Conservation (phyloP, 176 grass and related monocot genomes). For the Pharus latifolius region DNA sequence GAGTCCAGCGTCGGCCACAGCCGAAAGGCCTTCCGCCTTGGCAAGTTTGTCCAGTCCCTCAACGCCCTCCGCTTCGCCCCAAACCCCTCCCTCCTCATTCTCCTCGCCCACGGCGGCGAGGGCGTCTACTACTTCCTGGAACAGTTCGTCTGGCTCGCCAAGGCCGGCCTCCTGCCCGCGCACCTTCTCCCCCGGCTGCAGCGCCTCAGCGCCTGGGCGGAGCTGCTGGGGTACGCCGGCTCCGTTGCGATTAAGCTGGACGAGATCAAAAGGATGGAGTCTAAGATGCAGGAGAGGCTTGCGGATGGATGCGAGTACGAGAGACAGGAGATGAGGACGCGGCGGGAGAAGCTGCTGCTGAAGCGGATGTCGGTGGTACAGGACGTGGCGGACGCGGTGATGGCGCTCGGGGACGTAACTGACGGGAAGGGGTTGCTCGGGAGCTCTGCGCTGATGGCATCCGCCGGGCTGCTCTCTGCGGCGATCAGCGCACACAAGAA, state of each 20-base stretch:
- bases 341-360: conserved; percentile 41
- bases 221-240: conserved; percentile 48
- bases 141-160: conserved; percentile 59
- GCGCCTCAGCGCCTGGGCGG: conserved; percentile 43
- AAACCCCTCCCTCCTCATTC: conserved; percentile 14
- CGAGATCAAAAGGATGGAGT: conserved; percentile 41
- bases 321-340: conserved; percentile 17
- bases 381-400: conserved; percentile 59
- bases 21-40: conserved; percentile 92
- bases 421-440: conserved; percentile 31
- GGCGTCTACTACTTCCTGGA: conserved; percentile 70
- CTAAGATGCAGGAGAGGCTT: conserved; percentile 19
- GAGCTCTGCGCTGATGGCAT: conserved; percentile 42
- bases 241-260: conserved; percentile 44
- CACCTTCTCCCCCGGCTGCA: conserved; percentile 45
- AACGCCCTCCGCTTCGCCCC: conserved; percentile 53
- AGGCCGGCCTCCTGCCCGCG: conserved; percentile 45
- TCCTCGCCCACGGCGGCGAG: conserved; percentile 54
- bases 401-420: conserved; percentile 57
- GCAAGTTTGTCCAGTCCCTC: conserved; percentile 81
- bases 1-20: conserved; percentile 78
- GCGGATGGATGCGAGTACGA: conserved; percentile 13
- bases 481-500: conserved; percentile 65
- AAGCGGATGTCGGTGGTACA: conserved; percentile 59
- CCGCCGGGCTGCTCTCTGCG: conserved; percentile 50